Conservation (phyloP, 495 filamentous ascomycete genomes). For the Talaromyces stipitatus region DNA sequence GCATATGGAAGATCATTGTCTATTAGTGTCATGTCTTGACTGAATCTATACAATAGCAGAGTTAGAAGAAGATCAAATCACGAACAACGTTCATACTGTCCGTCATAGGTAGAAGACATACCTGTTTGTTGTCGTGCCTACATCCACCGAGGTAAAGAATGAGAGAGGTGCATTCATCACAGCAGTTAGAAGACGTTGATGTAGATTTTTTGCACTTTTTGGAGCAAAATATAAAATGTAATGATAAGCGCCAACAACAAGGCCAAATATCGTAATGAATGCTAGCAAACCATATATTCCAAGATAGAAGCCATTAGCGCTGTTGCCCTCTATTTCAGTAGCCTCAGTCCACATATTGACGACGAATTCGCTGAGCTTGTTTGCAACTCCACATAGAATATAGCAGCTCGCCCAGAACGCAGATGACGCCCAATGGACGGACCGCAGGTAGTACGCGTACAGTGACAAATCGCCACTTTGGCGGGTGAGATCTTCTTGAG, state of each 20-base stretch:
- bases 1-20: slow-evolving; percentile 46
- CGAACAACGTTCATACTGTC: no score
- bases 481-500: slow-evolving; percentile 21
- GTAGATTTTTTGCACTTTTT: not conserved
- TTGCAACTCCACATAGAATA: not conserved
- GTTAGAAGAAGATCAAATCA: no score
- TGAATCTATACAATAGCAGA: not conserved
- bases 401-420: not conserved
- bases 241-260: slow-evolving; percentile 23
- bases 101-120: no score
- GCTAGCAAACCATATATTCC: slow-evolving; percentile 50
- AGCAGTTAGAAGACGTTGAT: not conserved
- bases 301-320: slow-evolving; percentile 40
- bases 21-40: slow-evolving; percentile 53
- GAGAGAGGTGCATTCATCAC: slow-evolving; percentile 32
- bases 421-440: slow-evolving; percentile 1
- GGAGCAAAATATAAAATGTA: slow-evolving; percentile 2
- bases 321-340: not conserved
- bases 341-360: slow-evolving; percentile 2
- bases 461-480: slow-evolving; percentile 45
- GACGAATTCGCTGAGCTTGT: not conserved
- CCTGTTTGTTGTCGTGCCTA: slow-evolving; percentile 38
- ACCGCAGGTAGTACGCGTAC: slow-evolving; percentile 50
- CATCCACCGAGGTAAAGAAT: slow-evolving; percentile 40
- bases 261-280: slow-evolving; percentile 33